Conservation (phyloP, 495 filamentous ascomycete genomes). For the Evansstolkia leycettana region DNA sequence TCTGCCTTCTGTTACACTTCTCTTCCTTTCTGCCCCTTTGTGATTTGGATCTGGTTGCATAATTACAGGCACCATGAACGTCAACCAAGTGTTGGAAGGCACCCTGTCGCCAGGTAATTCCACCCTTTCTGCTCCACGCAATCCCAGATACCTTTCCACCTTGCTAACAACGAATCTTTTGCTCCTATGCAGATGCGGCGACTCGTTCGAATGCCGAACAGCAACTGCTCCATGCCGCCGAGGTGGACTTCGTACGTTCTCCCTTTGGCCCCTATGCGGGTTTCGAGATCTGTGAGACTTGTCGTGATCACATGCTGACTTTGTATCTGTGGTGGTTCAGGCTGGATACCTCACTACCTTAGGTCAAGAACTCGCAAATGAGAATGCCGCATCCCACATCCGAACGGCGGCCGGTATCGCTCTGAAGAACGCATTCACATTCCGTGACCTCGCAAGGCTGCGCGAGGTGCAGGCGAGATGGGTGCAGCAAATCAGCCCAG, state of each 20-base stretch:
- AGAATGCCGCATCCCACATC: constrained; percentile 66
- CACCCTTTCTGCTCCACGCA: constrained; percentile 2
- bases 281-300: constrained; percentile 2
- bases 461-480: constrained; percentile 84
- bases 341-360: constrained; percentile 82
- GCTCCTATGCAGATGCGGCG: constrained; percentile 56
- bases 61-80: constrained; percentile 48
- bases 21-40: constrained; percentile 15
- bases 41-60: constrained; percentile 9
- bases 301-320: constrained; percentile 9
- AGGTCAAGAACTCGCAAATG: constrained; percentile 86
- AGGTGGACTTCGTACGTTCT: constrained; percentile 81
- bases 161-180: constrained; percentile 13
- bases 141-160: no score
- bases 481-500: constrained; percentile 63
- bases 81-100: constrained; percentile 77
- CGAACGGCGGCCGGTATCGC: constrained; percentile 90
- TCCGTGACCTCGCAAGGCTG: constrained; percentile 77
- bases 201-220: constrained; percentile 84
- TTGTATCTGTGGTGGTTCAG: constrained; percentile 31
- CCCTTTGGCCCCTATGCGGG: constrained; percentile 8
- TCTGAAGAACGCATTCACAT: constrained; percentile 91
- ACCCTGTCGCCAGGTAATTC: constrained; percentile 73
- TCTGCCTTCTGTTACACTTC: constrained; percentile 15
- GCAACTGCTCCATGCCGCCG: constrained; percentile 83